phyloP scores from a whole-genome alignment of 2,329 filamentous ascomycete species.

The Colletotrichum navitas region DNA sequence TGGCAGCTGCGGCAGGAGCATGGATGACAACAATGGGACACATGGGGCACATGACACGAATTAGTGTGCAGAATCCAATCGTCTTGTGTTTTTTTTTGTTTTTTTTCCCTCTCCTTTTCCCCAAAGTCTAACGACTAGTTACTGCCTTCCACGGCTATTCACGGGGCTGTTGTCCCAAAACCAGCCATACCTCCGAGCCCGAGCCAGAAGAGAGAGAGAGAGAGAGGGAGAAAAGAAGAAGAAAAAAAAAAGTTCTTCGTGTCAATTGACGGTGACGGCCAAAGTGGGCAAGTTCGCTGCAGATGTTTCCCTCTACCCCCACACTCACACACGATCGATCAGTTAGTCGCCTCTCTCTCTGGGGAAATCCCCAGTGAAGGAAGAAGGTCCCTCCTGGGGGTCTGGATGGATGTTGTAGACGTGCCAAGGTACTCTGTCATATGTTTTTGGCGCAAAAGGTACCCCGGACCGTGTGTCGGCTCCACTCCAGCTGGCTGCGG shows the following conservation, averaged over 20 bases:
- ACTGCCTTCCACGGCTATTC: not conserved
- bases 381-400: too few species aligned
- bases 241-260: not conserved
- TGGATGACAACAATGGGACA: slow-evolving; percentile 22
- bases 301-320: slow-evolving; percentile 9
- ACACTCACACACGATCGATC: not conserved
- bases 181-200: not conserved
- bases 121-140: too few species aligned
- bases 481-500: slow-evolving; percentile 9
- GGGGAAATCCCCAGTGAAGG: not conserved
- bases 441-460: not conserved
- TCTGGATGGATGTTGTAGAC: too few species aligned
- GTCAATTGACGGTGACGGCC: slow-evolving; percentile 5
- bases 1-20: not conserved
- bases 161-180: not conserved
- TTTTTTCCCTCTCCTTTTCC: too few species aligned
- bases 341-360: not conserved
- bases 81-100: not conserved
- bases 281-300: not conserved
- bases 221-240: too few species aligned
- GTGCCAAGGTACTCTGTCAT: not conserved
- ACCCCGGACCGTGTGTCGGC: not conserved
- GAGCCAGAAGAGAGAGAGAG: too few species aligned
- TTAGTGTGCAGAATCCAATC: slow-evolving; percentile 11
- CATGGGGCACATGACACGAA: slow-evolving; percentile 33